Base-by-base conservation (phyloP, 192 early-diverging fungal genomes). In the Coemansia sp. region DNA sequence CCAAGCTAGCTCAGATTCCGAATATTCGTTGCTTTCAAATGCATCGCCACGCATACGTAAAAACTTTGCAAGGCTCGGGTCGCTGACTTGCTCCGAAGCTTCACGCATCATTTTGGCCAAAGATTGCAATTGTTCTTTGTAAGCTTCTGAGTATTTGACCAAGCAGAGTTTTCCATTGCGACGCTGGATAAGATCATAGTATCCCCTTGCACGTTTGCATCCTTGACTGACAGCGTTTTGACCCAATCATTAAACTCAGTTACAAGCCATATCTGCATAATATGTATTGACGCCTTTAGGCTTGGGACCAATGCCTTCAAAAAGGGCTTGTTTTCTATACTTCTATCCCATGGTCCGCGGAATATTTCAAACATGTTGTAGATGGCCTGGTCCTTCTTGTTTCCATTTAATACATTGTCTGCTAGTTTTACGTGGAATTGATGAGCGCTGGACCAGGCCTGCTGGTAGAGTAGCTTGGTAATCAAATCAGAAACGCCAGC, bases 1-100 rank as follows among this genome's bases (percentile, higher is more conserved):
- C 90, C 90, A 92, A 31, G 85, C 76, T 1, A 89, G 70, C 62
- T 92, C 88, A 3, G 87, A 88, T 4, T 85, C 76, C 44, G 87
- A 62, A 58, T 92, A 90, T 14, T 82, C 56, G 58, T 92, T 90
- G 68, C 64, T 81, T 38, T 71, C 58, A 50, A 92, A 88, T 18
- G 88, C 77, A 10, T 72, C 66, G 1, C 79, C 85, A 28, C 88
- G 84, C 18, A 67, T 62, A 16, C 70, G 64, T 65, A 92, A 71
- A 51, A 92, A 90, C 49, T 65, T 58, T 0, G 68, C 76, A 65
- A 90, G 72, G 14, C 80, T 74, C 22, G 64, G 28, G 38, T 89
- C 83, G 9, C 81, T 83, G 12, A 88, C 85, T 55, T 88, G 64
- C 0, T 67, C 66, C 6, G 86, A 82, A 10, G 88, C 87, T 49